Percentiles rank a stretch among this genome's conserved stretches.
phyloP scores from a whole-genome alignment of 2,329 filamentous ascomycete species.

The Talaromyces sp. region DNA sequence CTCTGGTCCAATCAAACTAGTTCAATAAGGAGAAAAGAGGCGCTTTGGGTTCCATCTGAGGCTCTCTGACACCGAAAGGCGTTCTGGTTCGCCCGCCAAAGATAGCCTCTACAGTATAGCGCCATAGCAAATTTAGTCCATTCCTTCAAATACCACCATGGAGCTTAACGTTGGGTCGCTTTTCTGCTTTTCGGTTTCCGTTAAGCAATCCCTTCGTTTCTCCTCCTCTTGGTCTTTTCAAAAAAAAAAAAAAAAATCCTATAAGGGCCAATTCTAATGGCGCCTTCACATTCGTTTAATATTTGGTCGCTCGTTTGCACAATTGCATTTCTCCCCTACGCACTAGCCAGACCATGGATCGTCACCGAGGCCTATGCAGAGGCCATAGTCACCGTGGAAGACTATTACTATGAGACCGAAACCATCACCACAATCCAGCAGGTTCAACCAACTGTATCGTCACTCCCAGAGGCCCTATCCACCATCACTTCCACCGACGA shows the following conservation, averaged over 20 bases:
- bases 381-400: conserved; percentile 11
- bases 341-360: conserved; percentile 33
- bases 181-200: not conserved
- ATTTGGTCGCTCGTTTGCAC: conserved; percentile 24
- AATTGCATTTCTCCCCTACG: conserved; percentile 16
- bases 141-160: not conserved
- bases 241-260: no score
- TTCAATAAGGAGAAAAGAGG: not conserved
- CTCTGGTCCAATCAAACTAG: not conserved
- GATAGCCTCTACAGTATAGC: not conserved
- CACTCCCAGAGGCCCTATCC: conserved; percentile 27
- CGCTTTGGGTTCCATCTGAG: not conserved
- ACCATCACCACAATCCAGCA: conserved; percentile 20
- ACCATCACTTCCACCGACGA: conserved; percentile 26
- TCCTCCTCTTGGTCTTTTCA: no score
- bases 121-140: not conserved
- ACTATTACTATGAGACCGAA: conserved; percentile 10
- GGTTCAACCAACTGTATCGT: conserved; percentile 27
- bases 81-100: not conserved
- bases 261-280: conserved; percentile 16
- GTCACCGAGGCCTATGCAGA: conserved; percentile 32
- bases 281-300: conserved; percentile 28
- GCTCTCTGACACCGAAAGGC: not conserved
- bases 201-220: not conserved
- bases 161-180: not conserved